These are phyloP conservation scores for Gaeumannomyces tritici DNA, from an alignment of 2,329 filamentous ascomycete species.

Conservation along the genomic window DNA sequence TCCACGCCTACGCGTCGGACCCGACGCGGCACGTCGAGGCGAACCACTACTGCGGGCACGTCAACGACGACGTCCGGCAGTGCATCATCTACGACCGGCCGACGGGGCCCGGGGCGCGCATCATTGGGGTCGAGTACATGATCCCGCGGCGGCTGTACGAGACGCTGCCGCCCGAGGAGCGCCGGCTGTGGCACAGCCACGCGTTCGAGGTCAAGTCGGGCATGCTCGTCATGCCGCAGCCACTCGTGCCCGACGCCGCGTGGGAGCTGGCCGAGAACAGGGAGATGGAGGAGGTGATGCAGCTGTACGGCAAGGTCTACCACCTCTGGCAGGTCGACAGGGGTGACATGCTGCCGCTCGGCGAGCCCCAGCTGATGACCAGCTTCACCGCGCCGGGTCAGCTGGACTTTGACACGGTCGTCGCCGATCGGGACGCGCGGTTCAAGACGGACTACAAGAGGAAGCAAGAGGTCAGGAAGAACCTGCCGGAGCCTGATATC, in stretches of 20 bases:
- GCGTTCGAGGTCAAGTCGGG: constrained; percentile 67
- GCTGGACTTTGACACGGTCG: constrained; percentile 32
- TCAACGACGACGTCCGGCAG: constrained; percentile 71
- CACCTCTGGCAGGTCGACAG: constrained; percentile 81
- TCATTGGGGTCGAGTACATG: constrained; percentile 88
- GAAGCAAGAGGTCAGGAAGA: constrained; percentile 33
- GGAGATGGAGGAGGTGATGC: constrained; percentile 70
- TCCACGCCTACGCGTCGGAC: constrained; percentile 72
- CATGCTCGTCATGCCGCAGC: constrained; percentile 70
- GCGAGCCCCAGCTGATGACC: constrained; percentile 44
- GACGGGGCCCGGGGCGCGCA: constrained; percentile 48
- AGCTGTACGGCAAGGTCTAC: constrained; percentile 74
- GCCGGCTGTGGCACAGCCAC: constrained; percentile 70
- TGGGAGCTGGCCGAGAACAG: constrained; percentile 72
- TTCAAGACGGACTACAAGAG: constrained; percentile 34
- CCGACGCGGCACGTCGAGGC: constrained; percentile 61
- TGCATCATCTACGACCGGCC: constrained; percentile 76
- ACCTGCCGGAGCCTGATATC: constrained; percentile 29
- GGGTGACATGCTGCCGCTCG: constrained; percentile 49
- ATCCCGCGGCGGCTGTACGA: constrained; percentile 61
- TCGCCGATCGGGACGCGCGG: constrained; percentile 33
- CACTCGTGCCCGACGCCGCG: constrained; percentile 42
- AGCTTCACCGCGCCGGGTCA: constrained; percentile 40
- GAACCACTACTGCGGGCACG: constrained; percentile 77
- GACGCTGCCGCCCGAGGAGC: constrained; percentile 56